phyloP scores from a whole-genome alignment of 352 stramenopile genomes.

The Lagenidium sp. region DNA sequence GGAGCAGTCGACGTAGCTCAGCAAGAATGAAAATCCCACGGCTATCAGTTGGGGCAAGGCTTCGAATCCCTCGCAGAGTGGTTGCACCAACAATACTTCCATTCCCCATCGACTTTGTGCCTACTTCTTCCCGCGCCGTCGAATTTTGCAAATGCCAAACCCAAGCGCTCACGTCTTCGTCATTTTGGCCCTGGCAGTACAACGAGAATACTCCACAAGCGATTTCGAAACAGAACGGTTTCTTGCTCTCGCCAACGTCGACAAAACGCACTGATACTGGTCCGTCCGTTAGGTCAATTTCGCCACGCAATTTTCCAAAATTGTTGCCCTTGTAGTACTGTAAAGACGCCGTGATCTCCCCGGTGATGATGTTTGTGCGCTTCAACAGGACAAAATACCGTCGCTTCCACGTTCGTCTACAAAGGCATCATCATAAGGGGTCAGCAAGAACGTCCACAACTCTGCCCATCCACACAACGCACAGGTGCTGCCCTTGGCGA shows the following conservation, averaged over 20 bases:
- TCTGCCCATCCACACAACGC: no score
- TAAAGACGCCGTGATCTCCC: conserved; percentile 61
- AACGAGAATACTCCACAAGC: conserved; percentile 58
- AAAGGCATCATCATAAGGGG: no score
- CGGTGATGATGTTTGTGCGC: conserved; percentile 53
- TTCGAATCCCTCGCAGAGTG: conserved; percentile 1
- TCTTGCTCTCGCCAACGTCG: conserved; percentile 69
- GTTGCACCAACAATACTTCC: not conserved
- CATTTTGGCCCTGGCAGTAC: conserved; percentile 68
- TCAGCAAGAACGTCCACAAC: no score
- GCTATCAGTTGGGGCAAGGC: conserved; percentile 31
- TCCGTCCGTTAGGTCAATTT: conserved; percentile 66
- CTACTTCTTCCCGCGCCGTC: conserved; percentile 12
- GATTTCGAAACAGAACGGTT: conserved; percentile 81
- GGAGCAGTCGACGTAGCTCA: conserved; percentile 60
- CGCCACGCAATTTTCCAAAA: conserved; percentile 67
- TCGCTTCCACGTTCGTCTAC: conserved; percentile 81
- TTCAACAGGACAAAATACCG: conserved; percentile 84
- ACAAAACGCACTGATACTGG: conserved; percentile 66
- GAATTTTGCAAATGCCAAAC: conserved; percentile 75
- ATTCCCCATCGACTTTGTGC: not conserved
- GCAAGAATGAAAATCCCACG: conserved; percentile 80
- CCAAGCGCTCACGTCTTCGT: conserved; percentile 83
- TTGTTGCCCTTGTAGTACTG: conserved; percentile 85
- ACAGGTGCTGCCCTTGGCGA: conserved; percentile 21